phyloP scores from a whole-genome alignment of 371 early-diverging fungal species.

The Mortierella sp. region DNA sequence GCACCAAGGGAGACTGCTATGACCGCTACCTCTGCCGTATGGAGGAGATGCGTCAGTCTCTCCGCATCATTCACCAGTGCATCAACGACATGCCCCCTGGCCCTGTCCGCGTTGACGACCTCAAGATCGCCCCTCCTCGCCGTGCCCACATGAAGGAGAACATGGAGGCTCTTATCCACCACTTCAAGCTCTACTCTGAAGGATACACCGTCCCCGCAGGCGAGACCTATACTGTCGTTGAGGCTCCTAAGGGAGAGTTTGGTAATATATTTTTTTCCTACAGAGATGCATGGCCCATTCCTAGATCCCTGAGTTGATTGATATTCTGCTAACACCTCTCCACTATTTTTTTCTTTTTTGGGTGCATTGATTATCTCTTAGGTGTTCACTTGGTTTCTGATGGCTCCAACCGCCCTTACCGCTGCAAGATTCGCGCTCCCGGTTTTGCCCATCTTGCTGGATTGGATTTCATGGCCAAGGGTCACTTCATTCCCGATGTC shows the following conservation, averaged over 20 bases:
- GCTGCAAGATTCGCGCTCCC: slow-evolving; percentile 98
- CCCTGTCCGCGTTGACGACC: slow-evolving; percentile 94
- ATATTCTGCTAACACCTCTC: not conserved
- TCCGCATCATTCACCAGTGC: slow-evolving; percentile 96
- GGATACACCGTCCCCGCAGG: slow-evolving; percentile 97
- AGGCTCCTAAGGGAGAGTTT: slow-evolving; percentile 98
- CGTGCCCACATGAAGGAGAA: slow-evolving; percentile 96
- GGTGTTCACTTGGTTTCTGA: slow-evolving; percentile 59
- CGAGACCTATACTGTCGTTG: slow-evolving; percentile 96
- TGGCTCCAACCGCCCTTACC: slow-evolving; percentile 93
- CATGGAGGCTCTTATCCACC: slow-evolving; percentile 98
- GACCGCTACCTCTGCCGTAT: slow-evolving; percentile 96
- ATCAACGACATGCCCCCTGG: slow-evolving; percentile 96
- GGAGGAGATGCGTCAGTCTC: slow-evolving; percentile 98
- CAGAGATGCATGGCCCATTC: not conserved
- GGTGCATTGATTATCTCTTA: not conserved
- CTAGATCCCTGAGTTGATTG: not conserved
- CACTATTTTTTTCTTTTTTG: not conserved
- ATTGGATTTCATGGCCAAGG: slow-evolving; percentile 88
- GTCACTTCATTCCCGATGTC: slow-evolving; percentile 94
- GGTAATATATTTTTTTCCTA: slow-evolving; percentile 55
- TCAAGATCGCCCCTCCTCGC: slow-evolving; percentile 97
- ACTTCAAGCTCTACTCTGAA: slow-evolving; percentile 98
- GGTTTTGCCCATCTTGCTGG: slow-evolving; percentile 96
- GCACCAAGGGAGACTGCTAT: slow-evolving; percentile 95